Conservation (phyloP, 2,329 filamentous ascomycete species). For the Atkinsonella texensis region DNA sequence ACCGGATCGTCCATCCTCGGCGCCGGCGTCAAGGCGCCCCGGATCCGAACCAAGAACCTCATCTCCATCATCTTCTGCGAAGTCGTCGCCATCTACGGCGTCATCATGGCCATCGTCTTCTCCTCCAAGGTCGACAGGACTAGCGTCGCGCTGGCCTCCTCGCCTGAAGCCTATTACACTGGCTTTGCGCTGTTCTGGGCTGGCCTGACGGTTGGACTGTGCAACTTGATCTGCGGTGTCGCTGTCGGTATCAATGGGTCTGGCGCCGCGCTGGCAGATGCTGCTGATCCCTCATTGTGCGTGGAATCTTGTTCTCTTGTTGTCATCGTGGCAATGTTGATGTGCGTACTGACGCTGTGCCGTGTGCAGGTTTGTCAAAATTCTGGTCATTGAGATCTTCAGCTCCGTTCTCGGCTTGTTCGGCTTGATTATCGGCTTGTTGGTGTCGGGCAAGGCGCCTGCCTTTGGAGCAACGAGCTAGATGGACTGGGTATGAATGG, state of each 20-base stretch:
- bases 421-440: slow-evolving; percentile 84
- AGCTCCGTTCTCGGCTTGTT: slow-evolving; percentile 95
- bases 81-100: slow-evolving; percentile 98
- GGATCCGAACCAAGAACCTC: slow-evolving; percentile 98
- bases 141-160: slow-evolving; percentile 52
- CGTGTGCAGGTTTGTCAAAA: slow-evolving; percentile 76
- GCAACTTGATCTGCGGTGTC: slow-evolving; percentile 92
- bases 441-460: slow-evolving; percentile 72
- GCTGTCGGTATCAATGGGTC: slow-evolving; percentile 97
- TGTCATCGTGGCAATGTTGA: background rate
- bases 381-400: slow-evolving; percentile 98
- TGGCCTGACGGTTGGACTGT: slow-evolving; percentile 85
- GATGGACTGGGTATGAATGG: background rate
- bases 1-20: slow-evolving; percentile 96
- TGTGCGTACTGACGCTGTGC: slow-evolving; percentile 12
- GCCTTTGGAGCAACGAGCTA: slow-evolving; percentile 10
- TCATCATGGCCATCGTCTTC: slow-evolving; percentile 99
- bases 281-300: slow-evolving; percentile 79
- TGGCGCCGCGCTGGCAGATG: slow-evolving; percentile 90
- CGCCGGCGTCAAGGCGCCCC: slow-evolving; percentile 88
- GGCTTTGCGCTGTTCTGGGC: slow-evolving; percentile 95
- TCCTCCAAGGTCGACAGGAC: slow-evolving; percentile 71
- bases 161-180: slow-evolving; percentile 77
- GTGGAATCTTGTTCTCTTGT: slow-evolving; percentile 23
- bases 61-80: slow-evolving; percentile 99